Evolutionary conservation across 2,329 filamentous ascomycete genomes (phyloP).

Genomic region (Colletotrichum agaves): DNA sequence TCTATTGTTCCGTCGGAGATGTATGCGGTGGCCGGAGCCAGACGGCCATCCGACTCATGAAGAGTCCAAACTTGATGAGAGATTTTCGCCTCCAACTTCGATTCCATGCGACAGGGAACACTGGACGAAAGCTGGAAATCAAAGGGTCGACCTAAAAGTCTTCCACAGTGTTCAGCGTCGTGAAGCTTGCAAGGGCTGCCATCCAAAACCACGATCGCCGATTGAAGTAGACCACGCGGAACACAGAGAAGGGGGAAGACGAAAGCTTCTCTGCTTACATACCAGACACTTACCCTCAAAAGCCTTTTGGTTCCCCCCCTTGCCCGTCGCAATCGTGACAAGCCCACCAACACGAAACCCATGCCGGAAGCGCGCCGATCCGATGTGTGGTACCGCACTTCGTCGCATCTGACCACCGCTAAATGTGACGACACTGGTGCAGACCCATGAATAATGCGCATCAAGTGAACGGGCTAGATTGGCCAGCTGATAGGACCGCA

Average conservation of each 20-base stretch:
- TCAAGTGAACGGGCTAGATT: too few species aligned
- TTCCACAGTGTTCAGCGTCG: not conserved
- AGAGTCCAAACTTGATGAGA: too few species aligned
- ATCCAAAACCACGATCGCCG: not conserved
- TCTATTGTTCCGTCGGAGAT: too few species aligned
- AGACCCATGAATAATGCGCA: constrained; percentile 25
- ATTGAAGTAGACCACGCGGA: not conserved
- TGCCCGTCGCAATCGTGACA: not conserved
- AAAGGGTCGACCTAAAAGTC: not conserved
- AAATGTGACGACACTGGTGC: constrained; percentile 21
- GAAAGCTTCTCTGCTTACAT: too few species aligned
- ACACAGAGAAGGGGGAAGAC: not conserved
- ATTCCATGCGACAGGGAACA: not conserved
- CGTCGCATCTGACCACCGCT: constrained; percentile 22
- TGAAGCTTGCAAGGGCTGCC: not conserved
- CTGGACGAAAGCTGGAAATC: not conserved
- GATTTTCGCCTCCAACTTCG: not conserved
- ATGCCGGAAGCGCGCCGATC: constrained; percentile 28
- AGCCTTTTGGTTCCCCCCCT: not conserved
- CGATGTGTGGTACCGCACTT: constrained; percentile 16
- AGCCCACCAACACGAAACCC: constrained; percentile 25
- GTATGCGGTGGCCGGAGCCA: too few species aligned
- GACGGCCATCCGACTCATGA: too few species aligned
- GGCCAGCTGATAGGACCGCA: too few species aligned
- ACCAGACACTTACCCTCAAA: too few species aligned